Conservation (phyloP, 169 alveolate genomes). For the Eimeria falciformis region DNA sequence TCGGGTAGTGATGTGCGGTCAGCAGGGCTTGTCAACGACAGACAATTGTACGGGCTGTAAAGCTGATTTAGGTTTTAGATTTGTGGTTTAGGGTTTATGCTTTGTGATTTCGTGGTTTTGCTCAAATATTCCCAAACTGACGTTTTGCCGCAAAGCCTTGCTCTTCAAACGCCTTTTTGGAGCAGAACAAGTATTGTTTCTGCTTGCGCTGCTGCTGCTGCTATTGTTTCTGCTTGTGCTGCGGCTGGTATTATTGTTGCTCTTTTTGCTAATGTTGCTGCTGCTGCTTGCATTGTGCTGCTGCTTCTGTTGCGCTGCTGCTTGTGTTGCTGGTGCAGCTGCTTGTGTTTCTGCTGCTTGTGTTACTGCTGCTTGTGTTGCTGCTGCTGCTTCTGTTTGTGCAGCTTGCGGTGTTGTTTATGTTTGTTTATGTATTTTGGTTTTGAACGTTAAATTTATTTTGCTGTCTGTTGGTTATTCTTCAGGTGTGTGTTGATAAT, state of each 20-base stretch:
- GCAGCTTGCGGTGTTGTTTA: background rate
- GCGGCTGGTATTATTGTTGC: background rate
- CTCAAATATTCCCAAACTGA: background rate
- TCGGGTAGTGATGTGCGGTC: background rate
- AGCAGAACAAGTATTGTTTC: conserved; percentile 63
- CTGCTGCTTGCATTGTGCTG: background rate
- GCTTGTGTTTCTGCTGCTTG: background rate
- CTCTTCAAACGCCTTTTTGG: conserved; percentile 83
- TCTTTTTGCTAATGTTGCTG: background rate
- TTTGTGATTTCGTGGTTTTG: background rate
- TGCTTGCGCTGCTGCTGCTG: background rate
- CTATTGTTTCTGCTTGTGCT: background rate
- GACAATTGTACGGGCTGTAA: background rate
- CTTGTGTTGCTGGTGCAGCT: too few relatives aligned
- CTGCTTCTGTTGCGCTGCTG: background rate
- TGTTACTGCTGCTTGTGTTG: background rate
- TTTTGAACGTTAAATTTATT: background rate
- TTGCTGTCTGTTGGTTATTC: background rate
- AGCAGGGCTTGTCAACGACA: background rate
- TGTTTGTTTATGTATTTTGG: background rate
- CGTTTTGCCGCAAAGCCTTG: conserved; percentile 78
- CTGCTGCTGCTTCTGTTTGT: background rate
- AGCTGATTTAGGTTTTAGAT: conserved; percentile 13
- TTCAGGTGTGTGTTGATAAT: conserved; percentile 81
- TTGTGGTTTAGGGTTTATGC: background rate